Evolutionary conservation across 768 basidiomycete species (phyloP).

Genomic region (Rhodotorula diobovata): DNA sequence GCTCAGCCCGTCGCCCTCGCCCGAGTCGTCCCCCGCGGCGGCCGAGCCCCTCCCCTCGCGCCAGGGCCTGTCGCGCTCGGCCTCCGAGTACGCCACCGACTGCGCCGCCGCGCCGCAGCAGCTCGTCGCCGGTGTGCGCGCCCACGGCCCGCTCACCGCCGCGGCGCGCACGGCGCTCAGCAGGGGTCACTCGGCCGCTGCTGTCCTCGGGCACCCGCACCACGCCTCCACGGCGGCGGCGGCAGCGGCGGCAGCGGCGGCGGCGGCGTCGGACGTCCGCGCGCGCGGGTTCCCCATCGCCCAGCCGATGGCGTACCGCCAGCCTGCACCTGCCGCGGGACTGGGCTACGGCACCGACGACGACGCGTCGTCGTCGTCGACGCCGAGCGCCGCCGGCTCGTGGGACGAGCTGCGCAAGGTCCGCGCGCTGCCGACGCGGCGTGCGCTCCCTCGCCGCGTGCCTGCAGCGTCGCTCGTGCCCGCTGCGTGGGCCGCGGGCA

Average conservation of each 20-base stretch:
- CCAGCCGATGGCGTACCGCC: background rate
- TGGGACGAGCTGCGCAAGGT: background rate
- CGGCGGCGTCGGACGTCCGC: background rate
- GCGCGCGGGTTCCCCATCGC: constrained; percentile 12
- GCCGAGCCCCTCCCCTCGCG: background rate
- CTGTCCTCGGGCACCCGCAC: constrained; percentile 3
- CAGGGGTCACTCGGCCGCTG: constrained; percentile 4
- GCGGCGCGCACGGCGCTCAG: background rate
- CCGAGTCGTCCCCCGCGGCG: background rate
- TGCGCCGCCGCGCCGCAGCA: background rate
- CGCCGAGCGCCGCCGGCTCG: background rate
- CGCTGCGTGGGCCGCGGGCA: background rate
- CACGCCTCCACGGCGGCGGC: too few species aligned
- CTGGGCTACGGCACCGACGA: background rate
- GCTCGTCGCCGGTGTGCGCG: background rate
- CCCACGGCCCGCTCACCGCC: background rate
- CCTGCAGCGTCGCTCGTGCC: background rate
- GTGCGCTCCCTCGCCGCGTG: background rate
- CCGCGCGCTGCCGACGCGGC: constrained; percentile 8
- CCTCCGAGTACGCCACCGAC: constrained; percentile 16
- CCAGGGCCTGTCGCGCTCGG: constrained; percentile 8
- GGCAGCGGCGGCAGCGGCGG: too few species aligned
- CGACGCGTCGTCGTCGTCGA: background rate
- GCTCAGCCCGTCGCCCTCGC: background rate
- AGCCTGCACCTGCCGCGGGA: background rate